These are phyloP conservation scores for Chamaecyparis obtusa DNA, from an alignment of 75 land plant genomes.

Conservation along the genomic window DNA sequence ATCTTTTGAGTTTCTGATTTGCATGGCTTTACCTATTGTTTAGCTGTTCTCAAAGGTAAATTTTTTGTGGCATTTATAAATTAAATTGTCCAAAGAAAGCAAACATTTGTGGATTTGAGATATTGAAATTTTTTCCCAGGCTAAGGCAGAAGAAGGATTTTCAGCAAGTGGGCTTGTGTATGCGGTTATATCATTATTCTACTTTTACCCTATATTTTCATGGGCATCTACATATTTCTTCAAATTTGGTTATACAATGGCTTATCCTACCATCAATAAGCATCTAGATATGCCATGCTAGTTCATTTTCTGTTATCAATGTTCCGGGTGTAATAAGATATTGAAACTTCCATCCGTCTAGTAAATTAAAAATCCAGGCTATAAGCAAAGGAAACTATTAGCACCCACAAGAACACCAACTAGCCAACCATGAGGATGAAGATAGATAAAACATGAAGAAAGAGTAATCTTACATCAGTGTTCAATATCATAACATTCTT, in stretches of 20 bases:
- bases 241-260: not conserved
- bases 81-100: too few relatives aligned
- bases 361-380: not conserved
- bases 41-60: too few relatives aligned
- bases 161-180: too few relatives aligned
- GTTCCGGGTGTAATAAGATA: not conserved
- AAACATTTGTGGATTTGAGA: too few relatives aligned
- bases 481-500: conserved; percentile 71
- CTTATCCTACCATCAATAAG: not conserved
- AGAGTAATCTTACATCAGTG: conserved; percentile 60
- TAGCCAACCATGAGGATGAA: not conserved
- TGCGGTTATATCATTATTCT: not conserved
- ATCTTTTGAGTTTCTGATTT: too few relatives aligned
- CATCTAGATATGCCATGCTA: not conserved
- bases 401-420: not conserved
- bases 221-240: not conserved
- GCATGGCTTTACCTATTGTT: too few relatives aligned
- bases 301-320: not conserved
- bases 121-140: too few relatives aligned
- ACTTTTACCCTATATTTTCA: not conserved
- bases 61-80: too few relatives aligned
- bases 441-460: not conserved
- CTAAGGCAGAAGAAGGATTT: too few relatives aligned
- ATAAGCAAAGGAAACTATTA: not conserved
- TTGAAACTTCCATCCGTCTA: not conserved